Percentiles rank a stretch among this genome's conserved stretches.
phyloP scores from a whole-genome alignment of 2,329 filamentous ascomycete genomes.

The Hypoxylon sp. region DNA sequence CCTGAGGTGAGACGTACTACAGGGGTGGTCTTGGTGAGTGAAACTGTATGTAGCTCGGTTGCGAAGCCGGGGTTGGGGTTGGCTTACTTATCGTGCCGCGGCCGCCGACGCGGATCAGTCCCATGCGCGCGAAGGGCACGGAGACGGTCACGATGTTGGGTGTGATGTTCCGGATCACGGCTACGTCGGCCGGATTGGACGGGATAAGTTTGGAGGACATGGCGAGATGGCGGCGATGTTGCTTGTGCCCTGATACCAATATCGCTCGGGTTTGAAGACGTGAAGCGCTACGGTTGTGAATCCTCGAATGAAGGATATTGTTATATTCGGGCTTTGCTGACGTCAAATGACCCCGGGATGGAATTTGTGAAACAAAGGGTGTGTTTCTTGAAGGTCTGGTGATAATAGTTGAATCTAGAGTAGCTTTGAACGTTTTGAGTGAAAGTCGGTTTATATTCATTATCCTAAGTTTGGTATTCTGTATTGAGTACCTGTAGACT shows the following conservation, averaged over 20 bases:
- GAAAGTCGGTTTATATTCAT: slow-evolving; percentile 35
- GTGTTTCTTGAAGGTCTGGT: slow-evolving; percentile 15
- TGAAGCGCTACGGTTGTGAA: neutral
- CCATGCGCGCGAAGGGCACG: slow-evolving; percentile 87
- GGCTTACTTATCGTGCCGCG: slow-evolving; percentile 84
- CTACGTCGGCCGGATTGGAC: slow-evolving; percentile 81
- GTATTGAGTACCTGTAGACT: slow-evolving; percentile 3
- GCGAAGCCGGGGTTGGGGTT: neutral
- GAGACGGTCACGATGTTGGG: slow-evolving; percentile 84
- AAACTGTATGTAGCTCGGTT: neutral
- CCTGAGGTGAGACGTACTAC: slow-evolving; percentile 84
- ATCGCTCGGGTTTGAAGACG: slow-evolving; percentile 12
- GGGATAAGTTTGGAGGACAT: slow-evolving; percentile 78
- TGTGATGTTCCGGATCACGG: slow-evolving; percentile 90
- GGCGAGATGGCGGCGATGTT: slow-evolving; percentile 41
- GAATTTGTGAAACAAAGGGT: slow-evolving; percentile 24
- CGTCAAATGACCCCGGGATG: slow-evolving; percentile 18
- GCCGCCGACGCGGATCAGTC: slow-evolving; percentile 85
- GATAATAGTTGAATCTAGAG: slow-evolving; percentile 19
- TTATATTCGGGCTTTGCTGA: slow-evolving; percentile 7
- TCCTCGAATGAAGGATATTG: slow-evolving; percentile 2
- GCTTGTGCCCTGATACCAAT: slow-evolving; percentile 6
- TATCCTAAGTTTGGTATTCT: slow-evolving; percentile 21
- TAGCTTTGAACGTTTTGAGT: slow-evolving; percentile 16
- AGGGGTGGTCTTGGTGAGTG: no score